These are phyloP conservation scores for Tetragonia tetragonoides DNA, from an alignment of 148 eudicot genomes.

Conservation along the genomic window DNA sequence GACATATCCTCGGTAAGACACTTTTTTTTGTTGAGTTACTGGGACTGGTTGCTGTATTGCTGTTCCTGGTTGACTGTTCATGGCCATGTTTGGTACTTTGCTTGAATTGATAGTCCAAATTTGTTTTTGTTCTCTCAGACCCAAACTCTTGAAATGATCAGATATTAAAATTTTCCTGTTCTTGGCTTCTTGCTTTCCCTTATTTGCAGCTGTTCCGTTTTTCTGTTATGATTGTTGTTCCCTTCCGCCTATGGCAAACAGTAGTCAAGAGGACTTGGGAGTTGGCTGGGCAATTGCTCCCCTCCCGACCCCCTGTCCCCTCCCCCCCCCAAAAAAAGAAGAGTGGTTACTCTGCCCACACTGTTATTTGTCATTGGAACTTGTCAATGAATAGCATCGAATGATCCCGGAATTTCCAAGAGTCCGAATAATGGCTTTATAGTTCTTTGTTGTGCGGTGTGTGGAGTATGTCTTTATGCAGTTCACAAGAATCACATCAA, in stretches of 20 bases:
- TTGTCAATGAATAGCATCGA: no score
- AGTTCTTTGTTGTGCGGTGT: no score
- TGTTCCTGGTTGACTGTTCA: constrained; percentile 10
- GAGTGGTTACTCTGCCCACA: no score
- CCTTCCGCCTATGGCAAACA: background rate
- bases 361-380: no score
- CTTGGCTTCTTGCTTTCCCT: background rate
- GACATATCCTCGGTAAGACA: constrained; percentile 29
- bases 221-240: background rate
- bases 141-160: background rate
- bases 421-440: background rate
- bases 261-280: no score
- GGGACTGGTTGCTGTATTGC: constrained; percentile 14
- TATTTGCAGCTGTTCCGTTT: background rate
- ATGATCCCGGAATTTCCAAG: no score
- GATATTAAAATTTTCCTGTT: background rate
- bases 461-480: no score
- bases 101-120: constrained; percentile 7
- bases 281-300: background rate
- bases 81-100: constrained; percentile 22
- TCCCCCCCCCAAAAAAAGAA: no score
- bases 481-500: no score
- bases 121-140: background rate
- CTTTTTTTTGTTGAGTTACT: constrained; percentile 18
- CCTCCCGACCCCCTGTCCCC: no score